These are phyloP conservation scores for Ambrosia artemisiifolia DNA, from an alignment of 129 eudicot species.

Conservation along the genomic window DNA sequence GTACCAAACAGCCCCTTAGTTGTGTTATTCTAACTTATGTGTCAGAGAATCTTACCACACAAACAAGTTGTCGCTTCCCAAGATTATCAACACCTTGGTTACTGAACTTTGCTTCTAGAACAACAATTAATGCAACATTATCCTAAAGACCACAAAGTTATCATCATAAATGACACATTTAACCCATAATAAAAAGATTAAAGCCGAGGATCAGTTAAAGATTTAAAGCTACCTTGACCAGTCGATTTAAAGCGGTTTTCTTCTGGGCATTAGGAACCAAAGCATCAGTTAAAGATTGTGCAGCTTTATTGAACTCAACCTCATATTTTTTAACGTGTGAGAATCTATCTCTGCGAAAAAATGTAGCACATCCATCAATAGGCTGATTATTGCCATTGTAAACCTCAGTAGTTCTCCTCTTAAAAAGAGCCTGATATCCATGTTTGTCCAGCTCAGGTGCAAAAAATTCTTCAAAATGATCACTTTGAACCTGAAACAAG, in stretches of 20 bases:
- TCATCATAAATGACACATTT: slow-evolving; percentile 12
- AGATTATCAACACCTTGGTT: slow-evolving; percentile 81
- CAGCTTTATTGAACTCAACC: slow-evolving; percentile 63
- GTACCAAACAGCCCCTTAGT: too few relatives aligned
- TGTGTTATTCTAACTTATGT: not conserved
- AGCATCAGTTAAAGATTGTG: slow-evolving; percentile 57
- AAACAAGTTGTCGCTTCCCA: slow-evolving; percentile 98
- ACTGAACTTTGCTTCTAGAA: slow-evolving; percentile 89
- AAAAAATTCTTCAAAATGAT: slow-evolving; percentile 91
- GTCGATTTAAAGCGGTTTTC: slow-evolving; percentile 43
- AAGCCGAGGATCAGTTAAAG: not conserved
- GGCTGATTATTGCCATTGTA: slow-evolving; percentile 40
- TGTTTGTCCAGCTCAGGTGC: slow-evolving; percentile 93
- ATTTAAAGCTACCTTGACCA: slow-evolving; percentile 38
- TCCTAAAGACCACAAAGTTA: slow-evolving; percentile 43
- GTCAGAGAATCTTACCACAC: slow-evolving; percentile 72
- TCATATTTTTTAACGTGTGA: slow-evolving; percentile 59
- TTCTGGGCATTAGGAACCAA: slow-evolving; percentile 50
- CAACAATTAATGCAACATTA: slow-evolving; percentile 85
- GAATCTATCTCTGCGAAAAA: slow-evolving; percentile 58
- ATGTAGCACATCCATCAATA: slow-evolving; percentile 62
- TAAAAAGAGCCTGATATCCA: slow-evolving; percentile 93
- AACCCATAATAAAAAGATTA: not conserved
- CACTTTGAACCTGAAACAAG: slow-evolving; percentile 70
- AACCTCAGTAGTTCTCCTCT: slow-evolving; percentile 87